Percentiles rank a stretch among this genome's conserved stretches.
Evolutionary conservation across 495 filamentous ascomycete species (phyloP).

Genomic region (Chaetomium tenue): DNA sequence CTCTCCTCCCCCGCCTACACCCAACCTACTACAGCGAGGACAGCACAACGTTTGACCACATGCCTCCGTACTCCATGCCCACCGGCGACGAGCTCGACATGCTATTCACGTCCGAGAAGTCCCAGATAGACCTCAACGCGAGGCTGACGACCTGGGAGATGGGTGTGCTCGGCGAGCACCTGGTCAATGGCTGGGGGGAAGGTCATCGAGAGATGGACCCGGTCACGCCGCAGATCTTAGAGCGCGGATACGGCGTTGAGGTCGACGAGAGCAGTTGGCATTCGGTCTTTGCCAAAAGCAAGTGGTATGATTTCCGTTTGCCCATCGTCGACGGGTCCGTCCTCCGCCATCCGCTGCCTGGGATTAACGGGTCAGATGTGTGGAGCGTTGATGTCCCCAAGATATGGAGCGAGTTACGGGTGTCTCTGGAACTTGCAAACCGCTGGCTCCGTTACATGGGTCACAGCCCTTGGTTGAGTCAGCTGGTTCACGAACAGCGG

Average conservation of each 20-base stretch:
- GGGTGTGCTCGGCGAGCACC: background rate
- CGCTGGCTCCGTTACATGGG: conserved; percentile 15
- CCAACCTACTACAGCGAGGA: background rate
- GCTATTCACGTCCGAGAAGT: conserved; percentile 5
- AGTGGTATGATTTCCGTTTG: conserved; percentile 15
- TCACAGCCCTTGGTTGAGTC: background rate
- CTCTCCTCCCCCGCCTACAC: background rate
- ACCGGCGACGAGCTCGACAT: conserved; percentile 6
- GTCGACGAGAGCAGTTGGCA: conserved; percentile 17
- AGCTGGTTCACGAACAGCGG: background rate
- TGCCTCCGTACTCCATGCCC: background rate
- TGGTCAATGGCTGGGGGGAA: conserved; percentile 6
- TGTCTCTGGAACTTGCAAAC: conserved; percentile 8
- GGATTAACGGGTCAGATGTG: background rate
- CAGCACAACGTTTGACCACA: background rate
- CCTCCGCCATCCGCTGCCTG: background rate
- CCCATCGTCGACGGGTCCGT: background rate
- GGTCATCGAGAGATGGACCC: background rate
- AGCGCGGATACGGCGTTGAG: background rate
- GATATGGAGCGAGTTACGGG: conserved; percentile 11
- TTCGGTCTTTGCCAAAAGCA: background rate
- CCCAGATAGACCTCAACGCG: background rate
- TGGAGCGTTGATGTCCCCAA: conserved; percentile 17
- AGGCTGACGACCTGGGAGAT: conserved; percentile 17
- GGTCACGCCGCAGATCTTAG: background rate